A percentile compares a stretch with the other conserved stretches of the same genome.
These are phyloP conservation scores for Coccomyxa sp. DNA, from an alignment of 139 green algal species.

Conservation along the genomic window DNA sequence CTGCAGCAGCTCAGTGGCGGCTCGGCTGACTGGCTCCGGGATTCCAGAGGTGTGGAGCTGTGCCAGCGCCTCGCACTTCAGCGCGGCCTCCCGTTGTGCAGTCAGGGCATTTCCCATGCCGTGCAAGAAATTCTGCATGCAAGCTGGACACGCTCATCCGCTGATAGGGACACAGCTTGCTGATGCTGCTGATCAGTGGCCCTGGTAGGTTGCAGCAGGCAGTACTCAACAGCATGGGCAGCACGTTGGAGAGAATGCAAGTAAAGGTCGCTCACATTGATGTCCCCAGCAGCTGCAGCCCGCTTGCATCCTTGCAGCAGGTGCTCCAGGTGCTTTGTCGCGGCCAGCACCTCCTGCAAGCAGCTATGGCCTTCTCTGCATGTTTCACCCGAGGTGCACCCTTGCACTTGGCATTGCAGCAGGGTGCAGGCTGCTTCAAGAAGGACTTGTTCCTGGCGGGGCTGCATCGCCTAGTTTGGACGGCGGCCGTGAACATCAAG, in stretches of 20 bases:
- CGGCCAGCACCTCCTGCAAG: slow-evolving; percentile 24
- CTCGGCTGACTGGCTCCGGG: no score
- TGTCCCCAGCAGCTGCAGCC: background rate
- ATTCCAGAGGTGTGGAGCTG: no score
- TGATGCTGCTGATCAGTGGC: no score
- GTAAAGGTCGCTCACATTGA: background rate
- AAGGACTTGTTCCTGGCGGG: background rate
- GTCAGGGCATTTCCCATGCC: background rate
- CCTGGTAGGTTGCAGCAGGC: no score
- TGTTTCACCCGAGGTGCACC: background rate
- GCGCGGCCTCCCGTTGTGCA: background rate
- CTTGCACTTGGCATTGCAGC: no score
- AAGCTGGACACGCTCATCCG: no score
- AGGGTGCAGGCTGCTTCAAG: no score
- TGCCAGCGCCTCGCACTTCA: background rate
- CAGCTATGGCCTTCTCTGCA: background rate
- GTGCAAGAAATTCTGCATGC: background rate
- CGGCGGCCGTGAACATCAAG: no score
- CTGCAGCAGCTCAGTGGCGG: no score
- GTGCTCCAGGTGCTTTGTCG: slow-evolving; percentile 27
- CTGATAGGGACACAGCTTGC: no score
- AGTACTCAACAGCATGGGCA: background rate
- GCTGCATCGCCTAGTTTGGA: background rate
- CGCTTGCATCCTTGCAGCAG: slow-evolving; percentile 8
- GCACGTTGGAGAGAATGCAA: background rate